Conservation (phyloP, 2,329 filamentous ascomycete genomes). For the Diaporthe velutina region DNA sequence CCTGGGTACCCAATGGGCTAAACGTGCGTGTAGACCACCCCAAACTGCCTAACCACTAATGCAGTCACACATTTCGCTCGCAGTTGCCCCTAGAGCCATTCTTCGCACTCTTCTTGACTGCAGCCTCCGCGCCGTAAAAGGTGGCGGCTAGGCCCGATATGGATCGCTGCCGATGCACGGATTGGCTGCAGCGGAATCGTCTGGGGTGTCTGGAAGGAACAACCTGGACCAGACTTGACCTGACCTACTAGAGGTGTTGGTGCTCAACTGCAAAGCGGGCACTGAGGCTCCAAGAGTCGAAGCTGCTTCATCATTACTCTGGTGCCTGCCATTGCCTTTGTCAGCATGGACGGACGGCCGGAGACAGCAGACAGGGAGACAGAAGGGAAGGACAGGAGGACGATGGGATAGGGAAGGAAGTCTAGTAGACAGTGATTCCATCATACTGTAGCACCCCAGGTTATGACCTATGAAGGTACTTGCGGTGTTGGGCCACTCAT, state of each 20-base stretch:
- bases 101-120: background rate
- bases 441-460: background rate
- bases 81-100: background rate
- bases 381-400: background rate
- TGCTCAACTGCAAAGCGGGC: background rate
- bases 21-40: background rate
- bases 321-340: background rate
- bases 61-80: background rate
- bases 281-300: background rate
- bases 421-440: background rate
- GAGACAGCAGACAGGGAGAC: background rate
- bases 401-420: background rate
- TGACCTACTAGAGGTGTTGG: background rate
- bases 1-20: background rate
- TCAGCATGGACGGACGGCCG: background rate
- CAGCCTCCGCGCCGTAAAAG: background rate
- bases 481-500: background rate
- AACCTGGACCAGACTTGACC: conserved; percentile 1
- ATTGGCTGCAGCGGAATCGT: background rate
- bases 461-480: background rate
- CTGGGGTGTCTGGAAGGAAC: background rate
- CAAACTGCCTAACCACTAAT: background rate
- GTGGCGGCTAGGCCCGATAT: conserved; percentile 5
- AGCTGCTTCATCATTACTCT: background rate
- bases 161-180: conserved; percentile 1